Percentiles rank a stretch among this genome's conserved stretches.
phyloP scores from a whole-genome alignment of 495 filamentous ascomycete species.

The Penicillium dipodomyicola region DNA sequence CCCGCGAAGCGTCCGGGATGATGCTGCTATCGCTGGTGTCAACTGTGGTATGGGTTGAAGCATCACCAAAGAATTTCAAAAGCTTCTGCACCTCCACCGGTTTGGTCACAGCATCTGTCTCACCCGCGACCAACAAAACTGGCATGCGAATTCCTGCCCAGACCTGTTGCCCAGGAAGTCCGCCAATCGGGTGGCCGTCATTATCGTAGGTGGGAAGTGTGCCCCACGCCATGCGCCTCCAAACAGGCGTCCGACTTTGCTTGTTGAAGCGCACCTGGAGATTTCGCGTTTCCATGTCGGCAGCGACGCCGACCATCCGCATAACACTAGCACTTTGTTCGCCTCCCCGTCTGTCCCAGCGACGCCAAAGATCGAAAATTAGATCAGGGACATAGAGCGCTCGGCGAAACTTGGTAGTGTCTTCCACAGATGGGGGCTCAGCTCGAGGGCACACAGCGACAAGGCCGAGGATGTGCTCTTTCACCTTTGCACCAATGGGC shows the following conservation, averaged over 20 bases:
- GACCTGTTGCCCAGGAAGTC: constrained; percentile 63
- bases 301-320: constrained; percentile 72
- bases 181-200: constrained; percentile 50
- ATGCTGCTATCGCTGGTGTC: constrained; percentile 46
- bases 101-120: constrained; percentile 71
- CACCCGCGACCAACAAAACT: constrained; percentile 74
- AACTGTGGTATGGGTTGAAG: constrained; percentile 17
- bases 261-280: constrained; percentile 81
- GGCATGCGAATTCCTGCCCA: constrained; percentile 75
- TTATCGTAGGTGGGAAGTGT: constrained; percentile 54
- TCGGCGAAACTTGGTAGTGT: constrained; percentile 50
- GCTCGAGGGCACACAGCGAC: constrained; percentile 78
- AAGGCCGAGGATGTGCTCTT: constrained; percentile 67
- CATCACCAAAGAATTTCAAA: constrained; percentile 51
- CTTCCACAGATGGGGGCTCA: constrained; percentile 54
- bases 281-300: constrained; percentile 69
- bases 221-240: constrained; percentile 80
- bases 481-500: constrained; percentile 43
- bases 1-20: constrained; percentile 46
- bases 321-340: constrained; percentile 71
- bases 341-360: constrained; percentile 81
- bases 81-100: constrained; percentile 70
- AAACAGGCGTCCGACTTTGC: constrained; percentile 77
- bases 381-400: constrained; percentile 64
- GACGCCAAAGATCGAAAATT: constrained; percentile 73